phyloP scores from a whole-genome alignment of 1,139 yeast species.

The Ogataea hybrid region DNA sequence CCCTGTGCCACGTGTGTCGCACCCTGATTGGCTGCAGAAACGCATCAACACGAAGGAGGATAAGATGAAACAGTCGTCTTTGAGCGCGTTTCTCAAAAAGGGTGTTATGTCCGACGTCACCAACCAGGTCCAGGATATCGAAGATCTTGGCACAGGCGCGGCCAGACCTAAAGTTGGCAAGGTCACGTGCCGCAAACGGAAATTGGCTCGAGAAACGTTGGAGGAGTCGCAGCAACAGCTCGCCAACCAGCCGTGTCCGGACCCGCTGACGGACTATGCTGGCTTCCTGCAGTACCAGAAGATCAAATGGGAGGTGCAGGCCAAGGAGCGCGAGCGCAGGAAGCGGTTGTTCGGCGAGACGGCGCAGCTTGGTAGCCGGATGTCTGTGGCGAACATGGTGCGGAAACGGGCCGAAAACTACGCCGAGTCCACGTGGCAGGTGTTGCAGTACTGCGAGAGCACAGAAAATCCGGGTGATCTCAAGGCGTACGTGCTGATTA shows the following conservation, averaged over 20 bases:
- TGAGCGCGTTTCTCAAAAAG: slow-evolving; percentile 57
- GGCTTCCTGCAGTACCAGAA: slow-evolving; percentile 80
- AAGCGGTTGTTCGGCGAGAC: slow-evolving; percentile 73
- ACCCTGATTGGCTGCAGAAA: slow-evolving; percentile 89
- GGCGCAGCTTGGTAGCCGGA: slow-evolving; percentile 41
- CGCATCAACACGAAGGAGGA: slow-evolving; percentile 60
- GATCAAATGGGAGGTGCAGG: slow-evolving; percentile 79
- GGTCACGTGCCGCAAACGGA: slow-evolving; percentile 45
- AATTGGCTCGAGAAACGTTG: slow-evolving; percentile 31
- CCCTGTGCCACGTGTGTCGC: slow-evolving; percentile 93
- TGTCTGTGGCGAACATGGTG: slow-evolving; percentile 64
- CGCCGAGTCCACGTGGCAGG: slow-evolving; percentile 81
- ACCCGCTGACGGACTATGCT: slow-evolving; percentile 69
- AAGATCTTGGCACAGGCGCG: slow-evolving; percentile 56
- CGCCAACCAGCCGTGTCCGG: slow-evolving; percentile 58
- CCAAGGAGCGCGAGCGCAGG: slow-evolving; percentile 67
- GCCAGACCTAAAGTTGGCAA: slow-evolving; percentile 31
- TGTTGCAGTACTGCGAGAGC: slow-evolving; percentile 65
- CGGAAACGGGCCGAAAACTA: slow-evolving; percentile 76
- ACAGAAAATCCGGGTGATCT: slow-evolving; percentile 69
- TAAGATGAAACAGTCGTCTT: slow-evolving; percentile 66
- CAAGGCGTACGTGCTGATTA: slow-evolving; percentile 68
- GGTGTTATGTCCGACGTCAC: slow-evolving; percentile 31
- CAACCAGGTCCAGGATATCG: slow-evolving; percentile 62
- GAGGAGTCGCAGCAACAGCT: slow-evolving; percentile 46